Base-by-base conservation (phyloP, 768 basidiomycete genomes). In the Suillus clintonianus region DNA sequence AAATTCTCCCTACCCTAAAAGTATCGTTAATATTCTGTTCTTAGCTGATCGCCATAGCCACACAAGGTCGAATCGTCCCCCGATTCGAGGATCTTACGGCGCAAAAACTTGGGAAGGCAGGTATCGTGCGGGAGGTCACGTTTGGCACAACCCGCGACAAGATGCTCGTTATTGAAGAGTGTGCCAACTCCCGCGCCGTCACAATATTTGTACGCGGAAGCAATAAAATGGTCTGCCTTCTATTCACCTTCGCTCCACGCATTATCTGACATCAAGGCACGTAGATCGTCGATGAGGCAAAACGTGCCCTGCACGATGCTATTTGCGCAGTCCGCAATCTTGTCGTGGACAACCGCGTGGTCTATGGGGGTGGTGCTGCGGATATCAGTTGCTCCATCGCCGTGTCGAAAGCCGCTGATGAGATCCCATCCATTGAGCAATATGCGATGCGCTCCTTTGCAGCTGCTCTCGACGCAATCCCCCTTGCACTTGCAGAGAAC, bases 361-460 rank as follows among this genome's bases (percentile, higher is more conserved):
- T 99, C 0, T 99, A 98, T 72, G 97, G 97, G 67, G 97, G 97
- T 60, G 97, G 97, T 62, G 95, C 97, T 5, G 96, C 97, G 4
- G 97, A 99, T 76, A 98, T 99, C 72, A 94, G 93, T 72, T 95
- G 92, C 68, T 88, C 95, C 27, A 85, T 99, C 64, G 95, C 97
- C 22, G 96, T 99, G 2, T 82, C 91, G 63, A 92, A 95, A 74
- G 95, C 94, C 48, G 97, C 97, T 9, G 97, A 99, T 76, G 90
- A 97, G 79, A 97, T 97, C 68, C 90, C 97, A 1, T 86, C 94
- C 34, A 98, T 99, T 71, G 97, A 99, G 79, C 97, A 99, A 82
- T 99, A 99, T 72, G 97, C 97, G 3, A 98, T 99, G 96, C 90
- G 97, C 56, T 96, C 97, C n/a, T 99, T 99, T 75, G 86, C 97